Evolutionary conservation across 2,329 filamentous ascomycete species (phyloP), one percentile per base, ranked within the genome.

Genomic region (Hymenotorrendiella dingleyae): DNA sequence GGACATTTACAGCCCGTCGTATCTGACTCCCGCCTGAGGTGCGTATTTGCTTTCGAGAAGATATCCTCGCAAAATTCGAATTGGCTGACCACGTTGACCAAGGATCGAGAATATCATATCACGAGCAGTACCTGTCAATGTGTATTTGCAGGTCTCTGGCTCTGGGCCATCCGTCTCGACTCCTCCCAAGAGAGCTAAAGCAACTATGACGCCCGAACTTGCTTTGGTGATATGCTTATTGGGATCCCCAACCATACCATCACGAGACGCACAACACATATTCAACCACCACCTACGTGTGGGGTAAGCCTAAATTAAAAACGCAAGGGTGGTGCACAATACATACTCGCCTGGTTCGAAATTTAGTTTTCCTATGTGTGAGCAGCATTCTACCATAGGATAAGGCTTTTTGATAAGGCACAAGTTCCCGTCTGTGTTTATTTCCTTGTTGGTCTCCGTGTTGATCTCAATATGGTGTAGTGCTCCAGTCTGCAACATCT

Each of bases 241-340:
- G 10, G 65, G 64, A 40, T 61, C 67, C 6, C 61, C 64, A 7
- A 76, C 67, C 14, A 79, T 72, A 16, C 76, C 74, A 50, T 80
- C 76, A 21, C 73, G 68, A 45, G 71, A 64, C 2, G 73, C 76
- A 50, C 74, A 78, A 26, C 72, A 68, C 23, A 78, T 62, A 40
- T 76, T 74, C 14, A 76, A 57, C 73, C 75, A 80, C 76, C 72
- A 80, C 42, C 76, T 79, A 41, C 35, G 11, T 16, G n/a, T 7
- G 10, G 6, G 36, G 17, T n/a, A n/a, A n/a, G n/a, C n/a, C n/a
- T n/a, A n/a, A n/a, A n/a, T n/a, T n/a, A n/a, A n/a, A n/a, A n/a
- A n/a, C n/a, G n/a, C n/a, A n/a, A n/a, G n/a, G n/a, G n/a, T n/a
- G n/a, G n/a, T n/a, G n/a, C n/a, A n/a, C n/a, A n/a, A n/a, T n/a